Base-by-base conservation (phyloP, 176 grass and related monocot genomes). In the Tuctoria greenei region DNA sequence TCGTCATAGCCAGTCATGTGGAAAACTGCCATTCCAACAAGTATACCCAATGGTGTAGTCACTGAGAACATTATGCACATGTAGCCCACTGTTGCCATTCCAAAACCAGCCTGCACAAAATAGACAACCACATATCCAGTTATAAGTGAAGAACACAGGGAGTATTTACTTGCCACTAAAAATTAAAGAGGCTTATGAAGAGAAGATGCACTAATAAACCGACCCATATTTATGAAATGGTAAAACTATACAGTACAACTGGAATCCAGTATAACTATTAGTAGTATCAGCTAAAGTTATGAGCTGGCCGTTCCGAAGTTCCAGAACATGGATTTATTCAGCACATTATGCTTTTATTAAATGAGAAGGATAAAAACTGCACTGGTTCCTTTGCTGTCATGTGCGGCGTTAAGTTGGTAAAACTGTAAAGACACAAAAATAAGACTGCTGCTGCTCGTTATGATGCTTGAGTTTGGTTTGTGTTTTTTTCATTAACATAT, bases 61-160 rank as follows among this genome's bases (percentile, higher is more conserved):
- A 95, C 86, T 18, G 95, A 88, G 85, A 98, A 98, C 95, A 98
- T 94, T 74, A 98, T 61, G 70, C 95, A 98, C 95, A 95, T 98
- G 73, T 98, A 98, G 41, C 72, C 84, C 45, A 98, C 91, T 10
- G 91, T 95, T 44, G 71, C 57, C 80, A 94, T 49, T 47, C 79
- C 89, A 65, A 99, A 99, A 65, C 95, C 95, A 82, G 95, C 95
- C 95, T 98, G 89, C 59, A 62, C 85, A 38, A 73, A 79, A 67
- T 51, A 76, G 40, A 79, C 41, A 81, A 67, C 34, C 42, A 70
- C 21, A 41, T 13, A 43, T 64, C 81, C 46, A 65, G 56, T 65
- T 63, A 70, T 67, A n/a, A 79, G 64, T 18, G 44, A 74, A 69
- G 4, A 45, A 27, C 43, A 67, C 17, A 76, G 73, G 20, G 52